phyloP scores from a whole-genome alignment of 331 rosid genomes.

The Pyracantha coccinea region DNA sequence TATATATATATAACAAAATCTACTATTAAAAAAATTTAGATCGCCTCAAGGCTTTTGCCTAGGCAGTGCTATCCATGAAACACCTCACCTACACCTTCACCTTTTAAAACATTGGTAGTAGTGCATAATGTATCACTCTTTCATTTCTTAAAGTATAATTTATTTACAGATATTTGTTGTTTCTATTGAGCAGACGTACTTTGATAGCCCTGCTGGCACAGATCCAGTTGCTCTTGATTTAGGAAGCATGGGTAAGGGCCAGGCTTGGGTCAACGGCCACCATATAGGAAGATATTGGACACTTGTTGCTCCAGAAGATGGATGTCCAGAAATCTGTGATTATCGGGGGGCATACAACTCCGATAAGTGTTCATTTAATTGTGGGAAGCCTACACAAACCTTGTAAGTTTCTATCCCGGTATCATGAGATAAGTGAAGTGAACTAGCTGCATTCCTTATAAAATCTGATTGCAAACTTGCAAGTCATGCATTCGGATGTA shows the following conservation, averaged over 20 bases:
- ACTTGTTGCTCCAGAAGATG: conserved; percentile 60
- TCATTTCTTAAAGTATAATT: not conserved
- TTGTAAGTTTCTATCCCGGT: conserved; percentile 30
- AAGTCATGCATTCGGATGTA: not conserved
- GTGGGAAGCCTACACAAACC: conserved; percentile 89
- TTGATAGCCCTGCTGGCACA: conserved; percentile 65
- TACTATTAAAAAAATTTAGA: no score
- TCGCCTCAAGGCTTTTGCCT: no score
- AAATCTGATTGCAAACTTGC: not conserved
- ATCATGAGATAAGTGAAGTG: not conserved
- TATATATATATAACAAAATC: no score
- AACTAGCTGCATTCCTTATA: not conserved
- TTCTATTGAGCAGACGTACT: conserved; percentile 49
- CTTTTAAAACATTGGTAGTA: no score
- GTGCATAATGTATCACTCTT: not conserved
- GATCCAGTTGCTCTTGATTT: conserved; percentile 86
- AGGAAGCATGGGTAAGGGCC: conserved; percentile 99
- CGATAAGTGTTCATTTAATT: conserved; percentile 65
- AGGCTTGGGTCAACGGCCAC: conserved; percentile 96
- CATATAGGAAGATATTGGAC: conserved; percentile 98
- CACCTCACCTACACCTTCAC: no score
- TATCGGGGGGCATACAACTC: conserved; percentile 81
- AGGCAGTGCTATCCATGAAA: no score
- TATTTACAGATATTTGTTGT: not conserved
- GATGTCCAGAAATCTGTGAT: conserved; percentile 66